Conservation (phyloP, 805 yeast species). For the Suhomyces emberorum region DNA sequence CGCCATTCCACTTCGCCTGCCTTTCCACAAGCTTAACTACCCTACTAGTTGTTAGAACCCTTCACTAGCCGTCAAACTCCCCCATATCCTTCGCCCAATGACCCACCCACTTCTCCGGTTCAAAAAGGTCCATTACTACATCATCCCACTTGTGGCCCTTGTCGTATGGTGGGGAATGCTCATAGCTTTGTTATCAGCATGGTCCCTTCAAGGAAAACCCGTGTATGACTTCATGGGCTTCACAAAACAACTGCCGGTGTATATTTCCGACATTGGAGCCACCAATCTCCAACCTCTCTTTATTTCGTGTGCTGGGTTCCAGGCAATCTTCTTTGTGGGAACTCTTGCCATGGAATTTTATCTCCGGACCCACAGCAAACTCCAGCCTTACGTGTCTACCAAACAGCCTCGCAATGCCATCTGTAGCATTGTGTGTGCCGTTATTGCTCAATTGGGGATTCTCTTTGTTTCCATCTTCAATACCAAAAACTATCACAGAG, state of each 20-base stretch:
- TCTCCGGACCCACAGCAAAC: conserved; percentile 53
- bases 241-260: conserved; percentile 50
- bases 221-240: conserved; percentile 52
- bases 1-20: too few relatives aligned
- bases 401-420: conserved; percentile 45
- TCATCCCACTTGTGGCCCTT: conserved; percentile 64
- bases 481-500: conserved; percentile 53
- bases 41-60: too few relatives aligned
- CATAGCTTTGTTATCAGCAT: conserved; percentile 67
- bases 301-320: conserved; percentile 72
- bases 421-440: conserved; percentile 41
- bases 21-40: too few relatives aligned
- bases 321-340: conserved; percentile 69
- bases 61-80: neutral
- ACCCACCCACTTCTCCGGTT: conserved; percentile 16
- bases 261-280: conserved; percentile 85
- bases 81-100: neutral
- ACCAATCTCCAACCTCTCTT: conserved; percentile 82
- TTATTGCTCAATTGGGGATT: conserved; percentile 68
- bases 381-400: conserved; percentile 48
- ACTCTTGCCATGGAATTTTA: conserved; percentile 60
- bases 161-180: conserved; percentile 91
- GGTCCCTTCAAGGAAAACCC: conserved; percentile 83
- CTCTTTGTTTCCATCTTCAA: conserved; percentile 72
- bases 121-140: conserved; percentile 47